Conservation (phyloP, 768 basidiomycete genomes). For the Galerina marginata region DNA sequence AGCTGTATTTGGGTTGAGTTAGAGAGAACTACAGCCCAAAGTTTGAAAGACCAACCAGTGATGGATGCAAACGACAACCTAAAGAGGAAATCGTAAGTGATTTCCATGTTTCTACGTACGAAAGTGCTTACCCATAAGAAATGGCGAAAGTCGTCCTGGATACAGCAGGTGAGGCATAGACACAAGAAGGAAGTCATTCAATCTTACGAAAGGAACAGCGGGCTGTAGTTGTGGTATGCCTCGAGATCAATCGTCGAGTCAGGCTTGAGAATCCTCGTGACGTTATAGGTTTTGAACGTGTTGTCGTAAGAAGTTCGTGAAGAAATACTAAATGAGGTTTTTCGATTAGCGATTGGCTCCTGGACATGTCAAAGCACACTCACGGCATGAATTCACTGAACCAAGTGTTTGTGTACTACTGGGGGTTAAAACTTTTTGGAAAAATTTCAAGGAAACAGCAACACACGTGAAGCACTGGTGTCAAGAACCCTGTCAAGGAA, state of each 20-base stretch:
- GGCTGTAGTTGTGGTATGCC: slow-evolving; percentile 59
- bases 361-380: slow-evolving; percentile 23
- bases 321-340: slow-evolving; percentile 46
- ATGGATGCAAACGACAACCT: slow-evolving; percentile 75
- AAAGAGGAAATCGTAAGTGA: background rate
- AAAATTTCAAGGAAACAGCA: background rate
- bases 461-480: slow-evolving; percentile 59
- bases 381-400: slow-evolving; percentile 58
- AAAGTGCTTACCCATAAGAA: slow-evolving; percentile 56
- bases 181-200: background rate
- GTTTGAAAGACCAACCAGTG: slow-evolving; percentile 37
- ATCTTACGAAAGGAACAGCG: slow-evolving; percentile 59
- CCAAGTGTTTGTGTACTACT: slow-evolving; percentile 67
- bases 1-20: slow-evolving; percentile 32
- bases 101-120: background rate
- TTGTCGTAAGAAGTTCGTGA: slow-evolving; percentile 68
- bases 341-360: background rate
- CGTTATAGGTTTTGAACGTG: slow-evolving; percentile 58
- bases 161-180: background rate
- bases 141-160: slow-evolving; percentile 67
- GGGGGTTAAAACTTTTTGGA: background rate
- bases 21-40: background rate
- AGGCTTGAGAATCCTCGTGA: slow-evolving; percentile 55
- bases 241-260: slow-evolving; percentile 57
- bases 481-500: slow-evolving; percentile 50